Base-by-base conservation (phyloP, 2,329 filamentous ascomycete species). In the Penicillium sp. region DNA sequence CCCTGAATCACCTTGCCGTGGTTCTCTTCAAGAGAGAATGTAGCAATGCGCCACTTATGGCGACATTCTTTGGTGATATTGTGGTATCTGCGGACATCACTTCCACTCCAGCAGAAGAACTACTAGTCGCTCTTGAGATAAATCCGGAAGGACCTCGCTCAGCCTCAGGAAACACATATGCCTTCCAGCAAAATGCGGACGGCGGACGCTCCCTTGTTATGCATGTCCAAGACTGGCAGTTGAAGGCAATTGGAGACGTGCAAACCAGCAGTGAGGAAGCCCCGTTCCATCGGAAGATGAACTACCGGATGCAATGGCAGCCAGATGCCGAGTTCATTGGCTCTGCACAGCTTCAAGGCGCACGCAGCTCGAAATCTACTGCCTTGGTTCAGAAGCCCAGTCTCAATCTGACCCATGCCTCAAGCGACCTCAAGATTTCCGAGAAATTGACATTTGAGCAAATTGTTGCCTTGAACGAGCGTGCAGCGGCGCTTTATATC, bases 291-390 rank as follows among this genome's bases (percentile, higher is more conserved):
- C 40, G 32, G 12, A 35, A 43, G 11, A 43, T 43, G 40, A 35
- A 33, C n/a, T 43, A 43, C 34, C 40, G 40, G 24, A 43, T 43
- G 40, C 28, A 43, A 18, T 43, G 40, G 40, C 40, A 43, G 28
- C 40, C 40, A 6, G 40, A 43, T 9, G 32, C 25, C 12, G 24
- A 13, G 3, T 43, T 43, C 32, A 4, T 43, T 4, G 26, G 4
- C 32, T 12, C 40, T 4, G 34, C 26, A 6, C 40, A 43, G 18
- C 29, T 43, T 35, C n/a, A 32, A 27, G 39, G 29, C 29, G 9
- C 7, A 18, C 8, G 27, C 11, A 9, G 12, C 26, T 6, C 9
- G 26, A 39, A 11, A 24, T 28, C 39, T 28, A 27, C 5, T 26
- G 8, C 40, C 2, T 34, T 9, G 24, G 7, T 13, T 9, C 27